These are phyloP conservation scores for Plasmopara viticola DNA, from an alignment of 352 stramenopile species.

Conservation along the genomic window DNA sequence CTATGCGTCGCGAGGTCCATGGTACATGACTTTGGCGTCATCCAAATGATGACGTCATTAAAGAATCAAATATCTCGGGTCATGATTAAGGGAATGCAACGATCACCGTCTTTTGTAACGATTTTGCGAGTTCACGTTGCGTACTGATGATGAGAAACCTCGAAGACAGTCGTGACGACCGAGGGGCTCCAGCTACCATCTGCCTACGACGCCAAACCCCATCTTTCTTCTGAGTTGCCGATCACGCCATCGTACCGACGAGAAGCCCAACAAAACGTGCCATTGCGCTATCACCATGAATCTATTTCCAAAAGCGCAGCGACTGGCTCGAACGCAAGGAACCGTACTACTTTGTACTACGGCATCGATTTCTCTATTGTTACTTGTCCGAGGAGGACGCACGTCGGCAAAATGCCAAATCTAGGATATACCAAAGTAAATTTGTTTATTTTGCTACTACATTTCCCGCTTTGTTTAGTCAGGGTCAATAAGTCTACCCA, in stretches of 20 bases:
- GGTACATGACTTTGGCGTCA: conserved; percentile 18
- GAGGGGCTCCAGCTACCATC: not conserved
- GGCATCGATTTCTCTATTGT: conserved; percentile 64
- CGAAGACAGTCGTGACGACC: not conserved
- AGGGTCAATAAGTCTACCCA: not conserved
- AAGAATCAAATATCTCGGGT: conserved; percentile 27
- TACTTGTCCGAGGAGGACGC: conserved; percentile 81
- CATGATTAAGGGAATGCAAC: conserved; percentile 75
- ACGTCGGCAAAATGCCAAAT: conserved; percentile 69
- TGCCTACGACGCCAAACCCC: not conserved
- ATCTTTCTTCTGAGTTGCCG: not conserved
- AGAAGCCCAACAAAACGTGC: conserved; percentile 33
- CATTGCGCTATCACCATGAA: conserved; percentile 68
- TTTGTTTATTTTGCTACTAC: conserved; percentile 78
- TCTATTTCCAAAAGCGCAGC: conserved; percentile 83
- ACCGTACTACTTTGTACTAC: conserved; percentile 83
- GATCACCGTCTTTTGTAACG: conserved; percentile 25
- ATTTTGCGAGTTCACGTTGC: conserved; percentile 22
- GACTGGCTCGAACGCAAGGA: conserved; percentile 89
- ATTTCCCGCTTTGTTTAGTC: conserved; percentile 33
- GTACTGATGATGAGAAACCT: conserved; percentile 24
- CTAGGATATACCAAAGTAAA: conserved; percentile 85
- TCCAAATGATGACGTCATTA: conserved; percentile 15
- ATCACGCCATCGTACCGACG: not conserved
- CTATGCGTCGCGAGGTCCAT: conserved; percentile 23